Base-by-base conservation (phyloP, 257 asterid species). In the Prunella vulgaris region DNA sequence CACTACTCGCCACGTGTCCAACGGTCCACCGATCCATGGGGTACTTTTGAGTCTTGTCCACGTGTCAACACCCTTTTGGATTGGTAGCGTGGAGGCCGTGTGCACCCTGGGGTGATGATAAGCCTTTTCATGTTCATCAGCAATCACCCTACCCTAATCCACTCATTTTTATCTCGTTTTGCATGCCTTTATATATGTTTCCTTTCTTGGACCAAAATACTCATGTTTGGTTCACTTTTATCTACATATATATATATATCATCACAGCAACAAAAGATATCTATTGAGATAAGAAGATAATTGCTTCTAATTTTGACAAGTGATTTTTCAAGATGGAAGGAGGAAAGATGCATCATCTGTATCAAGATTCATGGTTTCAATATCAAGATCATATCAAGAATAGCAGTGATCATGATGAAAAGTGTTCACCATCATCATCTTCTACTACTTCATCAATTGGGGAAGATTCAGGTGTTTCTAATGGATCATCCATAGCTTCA, bases 381-480 rank as follows among this genome's bases (percentile, higher is more conserved):
- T 71, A 33, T 78, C 62, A 60, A 62, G 68, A 54, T 53, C 48
- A 54, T 46, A 10, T 22, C 63, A 66, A 32, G 40, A 76, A 69
- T 5, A 54, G 33, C 0, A 28, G 42, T 25, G 46, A 46, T n/a
- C 13, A 71, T 64, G 57, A 35, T 32, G 77, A 76, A 12, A 69
- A 71, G 14, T 78, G 68, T 37, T 37, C 82, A 9, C 73, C 86
- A 37, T 76, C n/a, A n/a, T n/a, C 87, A 32, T 74, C 88, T 0
- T 49, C 56, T 1, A 72, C 84, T 1, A 37, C 75, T 52, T 76
- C 86, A 30, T 74, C 87, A 2, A 60, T 76, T 30, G 95, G 78
- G 0, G 74, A 79, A 72, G 86, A 80, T 72, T 84, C 98, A 59
- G 77, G 77, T 62, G 66, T 70, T 8, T 85, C 96, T 2, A 76